Percentiles rank a stretch among this genome's conserved stretches.
Conservation (phyloP, 2,329 filamentous ascomycete species). For the Colletotrichum aenigma region DNA sequence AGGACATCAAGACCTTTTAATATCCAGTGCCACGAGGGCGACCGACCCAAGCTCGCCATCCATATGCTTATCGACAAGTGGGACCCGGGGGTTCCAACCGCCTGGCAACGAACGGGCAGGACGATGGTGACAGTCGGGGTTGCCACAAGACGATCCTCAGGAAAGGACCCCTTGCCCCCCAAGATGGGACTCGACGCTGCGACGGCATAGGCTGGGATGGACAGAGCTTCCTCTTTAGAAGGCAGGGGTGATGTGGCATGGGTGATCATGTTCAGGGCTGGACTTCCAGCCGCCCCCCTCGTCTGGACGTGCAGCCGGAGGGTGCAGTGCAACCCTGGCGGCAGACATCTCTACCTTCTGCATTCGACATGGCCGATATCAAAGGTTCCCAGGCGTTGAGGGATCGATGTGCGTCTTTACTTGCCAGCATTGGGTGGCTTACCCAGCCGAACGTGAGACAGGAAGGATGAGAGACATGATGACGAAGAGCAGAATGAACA, state of each 20-base stretch:
- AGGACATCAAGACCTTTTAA: slow-evolving; percentile 11
- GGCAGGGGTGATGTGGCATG: slow-evolving; percentile 1
- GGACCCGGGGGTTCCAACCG: neutral
- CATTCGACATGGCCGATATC: slow-evolving; percentile 18
- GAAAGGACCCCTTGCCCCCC: neutral
- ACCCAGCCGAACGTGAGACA: neutral
- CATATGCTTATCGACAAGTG: slow-evolving; percentile 7
- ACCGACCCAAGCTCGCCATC: neutral
- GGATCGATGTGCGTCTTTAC: neutral
- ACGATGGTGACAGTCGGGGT: neutral
- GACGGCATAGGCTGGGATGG: neutral
- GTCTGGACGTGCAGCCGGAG: neutral
- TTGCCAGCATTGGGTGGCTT: neutral
- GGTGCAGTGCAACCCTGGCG: neutral
- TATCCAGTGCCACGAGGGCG: neutral
- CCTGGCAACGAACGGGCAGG: slow-evolving; percentile 2
- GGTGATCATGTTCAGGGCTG: slow-evolving; percentile 8
- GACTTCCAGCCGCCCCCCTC: neutral
- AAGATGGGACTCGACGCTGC: neutral
- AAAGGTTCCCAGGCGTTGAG: slow-evolving; percentile 3
- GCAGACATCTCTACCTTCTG: slow-evolving; percentile 8
- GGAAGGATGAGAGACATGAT: neutral
- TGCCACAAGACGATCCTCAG: slow-evolving; percentile 14
- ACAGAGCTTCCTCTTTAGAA: neutral
- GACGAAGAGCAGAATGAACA: neutral